Evolutionary conservation across 139 green algal genomes (phyloP).

Genomic region (Dunaliella primolecta): DNA sequence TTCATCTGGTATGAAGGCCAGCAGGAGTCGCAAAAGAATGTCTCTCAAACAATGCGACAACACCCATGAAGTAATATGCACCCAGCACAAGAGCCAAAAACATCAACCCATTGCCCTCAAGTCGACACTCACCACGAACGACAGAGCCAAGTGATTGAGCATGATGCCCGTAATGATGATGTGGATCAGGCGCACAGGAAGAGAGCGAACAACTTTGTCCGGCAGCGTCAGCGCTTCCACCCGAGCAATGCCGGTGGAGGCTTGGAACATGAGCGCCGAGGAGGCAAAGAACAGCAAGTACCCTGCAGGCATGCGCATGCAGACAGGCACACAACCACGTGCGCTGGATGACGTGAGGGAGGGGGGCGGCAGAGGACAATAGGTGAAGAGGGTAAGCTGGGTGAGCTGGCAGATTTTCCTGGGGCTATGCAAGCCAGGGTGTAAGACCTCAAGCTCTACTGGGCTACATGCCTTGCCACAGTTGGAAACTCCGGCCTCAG

Average conservation of each 20-base stretch:
- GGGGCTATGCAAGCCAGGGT: background rate
- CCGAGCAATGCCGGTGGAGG: background rate
- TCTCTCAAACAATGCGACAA: too few species aligned
- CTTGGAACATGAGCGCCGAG: constrained; percentile 15
- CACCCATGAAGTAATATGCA: too few species aligned
- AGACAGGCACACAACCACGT: background rate
- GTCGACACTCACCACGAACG: constrained; percentile 7
- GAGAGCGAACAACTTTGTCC: background rate
- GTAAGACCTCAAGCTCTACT: too few species aligned
- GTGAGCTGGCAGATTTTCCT: background rate
- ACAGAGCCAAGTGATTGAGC: constrained; percentile 3
- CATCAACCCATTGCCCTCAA: too few species aligned
- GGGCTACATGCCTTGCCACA: too few species aligned
- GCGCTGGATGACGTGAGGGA: background rate
- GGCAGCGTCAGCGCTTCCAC: background rate
- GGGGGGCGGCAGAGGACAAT: background rate
- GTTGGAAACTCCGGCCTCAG: too few species aligned
- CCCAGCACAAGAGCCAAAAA: too few species aligned
- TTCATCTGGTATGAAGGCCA: too few species aligned
- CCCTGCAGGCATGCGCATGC: too few species aligned
- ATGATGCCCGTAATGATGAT: constrained; percentile 1
- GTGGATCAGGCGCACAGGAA: background rate
- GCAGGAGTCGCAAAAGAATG: too few species aligned
- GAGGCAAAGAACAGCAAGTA: constrained; percentile 30
- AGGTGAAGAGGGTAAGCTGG: too few species aligned